Conservation (phyloP, 139 green algal genomes). For the Coelastrella sp. region DNA sequence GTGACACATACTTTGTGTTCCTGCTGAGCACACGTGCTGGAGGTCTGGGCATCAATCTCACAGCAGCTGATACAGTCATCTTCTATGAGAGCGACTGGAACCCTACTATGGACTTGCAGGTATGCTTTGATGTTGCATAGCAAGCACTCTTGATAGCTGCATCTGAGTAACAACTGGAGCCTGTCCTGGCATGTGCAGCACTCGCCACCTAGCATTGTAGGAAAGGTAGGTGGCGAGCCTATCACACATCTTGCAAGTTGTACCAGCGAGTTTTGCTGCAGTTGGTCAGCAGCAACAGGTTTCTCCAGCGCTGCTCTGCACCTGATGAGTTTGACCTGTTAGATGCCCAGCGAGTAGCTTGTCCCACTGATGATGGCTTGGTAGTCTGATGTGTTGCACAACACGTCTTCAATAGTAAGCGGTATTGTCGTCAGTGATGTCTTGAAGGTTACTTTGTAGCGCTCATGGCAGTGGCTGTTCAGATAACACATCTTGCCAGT, state of each 20-base stretch:
- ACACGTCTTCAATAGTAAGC: no score
- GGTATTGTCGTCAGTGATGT: no score
- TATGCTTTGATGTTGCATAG: neutral
- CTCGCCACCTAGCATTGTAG: no score
- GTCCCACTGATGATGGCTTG: no score
- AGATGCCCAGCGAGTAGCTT: no score
- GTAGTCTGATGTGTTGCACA: no score
- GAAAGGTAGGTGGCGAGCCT: no score
- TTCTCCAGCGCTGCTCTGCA: neutral
- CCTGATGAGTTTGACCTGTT: neutral
- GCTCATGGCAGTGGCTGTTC: neutral
- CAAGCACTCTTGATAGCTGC: neutral
- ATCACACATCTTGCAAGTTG: no score
- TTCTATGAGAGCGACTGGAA: slow-evolving; percentile 80
- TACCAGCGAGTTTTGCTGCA: neutral
- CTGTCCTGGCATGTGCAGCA: neutral
- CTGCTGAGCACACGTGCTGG: slow-evolving; percentile 83
- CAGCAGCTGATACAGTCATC: slow-evolving; percentile 66
- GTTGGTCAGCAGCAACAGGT: neutral
- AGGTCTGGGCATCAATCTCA: slow-evolving; percentile 76
- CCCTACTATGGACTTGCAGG: slow-evolving; percentile 80
- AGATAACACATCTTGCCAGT: neutral
- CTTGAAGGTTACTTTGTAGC: no score
- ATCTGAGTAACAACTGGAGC: no score
- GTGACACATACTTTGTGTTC: slow-evolving; percentile 70